A percentile compares a stretch with the other conserved stretches of the same genome.
Evolutionary conservation across 495 filamentous ascomycete species (phyloP).

Genomic region (Penicillium mononematosum): DNA sequence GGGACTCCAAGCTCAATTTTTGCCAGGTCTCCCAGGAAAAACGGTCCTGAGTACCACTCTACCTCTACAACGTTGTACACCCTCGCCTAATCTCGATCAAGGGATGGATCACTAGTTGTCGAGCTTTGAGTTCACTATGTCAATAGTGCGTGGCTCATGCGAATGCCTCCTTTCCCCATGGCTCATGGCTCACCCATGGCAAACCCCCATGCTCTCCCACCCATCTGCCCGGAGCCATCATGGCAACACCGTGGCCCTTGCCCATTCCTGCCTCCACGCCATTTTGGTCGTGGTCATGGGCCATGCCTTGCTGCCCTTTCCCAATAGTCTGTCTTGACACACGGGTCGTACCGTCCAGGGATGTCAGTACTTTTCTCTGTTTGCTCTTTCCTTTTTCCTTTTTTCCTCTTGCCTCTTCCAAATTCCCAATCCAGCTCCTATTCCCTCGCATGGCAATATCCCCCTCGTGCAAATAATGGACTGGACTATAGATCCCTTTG

Average conservation of each 20-base stretch:
- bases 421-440: neutral
- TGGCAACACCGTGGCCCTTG: constrained; percentile 7
- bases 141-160: constrained; percentile 14
- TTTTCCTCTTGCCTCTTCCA: neutral
- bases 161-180: neutral
- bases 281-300: constrained; percentile 8
- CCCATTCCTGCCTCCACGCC: constrained; percentile 14
- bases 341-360: constrained; percentile 7
- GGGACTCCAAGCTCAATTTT: constrained; percentile 11
- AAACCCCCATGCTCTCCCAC: constrained; percentile 7
- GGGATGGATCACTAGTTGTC: constrained; percentile 11
- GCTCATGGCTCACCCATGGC: constrained; percentile 7
- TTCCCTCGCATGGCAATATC: neutral
- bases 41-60: constrained; percentile 16
- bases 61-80: constrained; percentile 5
- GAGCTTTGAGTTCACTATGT: constrained; percentile 18
- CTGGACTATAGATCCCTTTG: neutral
- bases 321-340: constrained; percentile 19
- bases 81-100: constrained; percentile 12
- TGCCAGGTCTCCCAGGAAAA: neutral
- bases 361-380: neutral
- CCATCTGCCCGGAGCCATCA: neutral
- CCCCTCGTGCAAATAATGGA: neutral
- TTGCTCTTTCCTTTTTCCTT: no score
- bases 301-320: constrained; percentile 20